Conservation (phyloP, 2,329 filamentous ascomycete species). For the Fusarium sp. region DNA sequence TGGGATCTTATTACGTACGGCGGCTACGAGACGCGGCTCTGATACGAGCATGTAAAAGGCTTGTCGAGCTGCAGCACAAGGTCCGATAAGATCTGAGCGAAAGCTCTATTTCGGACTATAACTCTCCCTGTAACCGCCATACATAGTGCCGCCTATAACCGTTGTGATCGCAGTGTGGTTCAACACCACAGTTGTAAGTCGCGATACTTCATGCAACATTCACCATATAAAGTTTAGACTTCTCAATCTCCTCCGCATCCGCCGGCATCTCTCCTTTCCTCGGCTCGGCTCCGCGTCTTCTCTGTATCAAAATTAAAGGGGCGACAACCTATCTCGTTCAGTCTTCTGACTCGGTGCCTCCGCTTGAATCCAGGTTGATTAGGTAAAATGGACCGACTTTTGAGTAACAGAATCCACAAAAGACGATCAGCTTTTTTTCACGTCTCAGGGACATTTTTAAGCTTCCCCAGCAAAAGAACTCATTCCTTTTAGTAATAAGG, state of each 20-base stretch:
- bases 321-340: slow-evolving; percentile 6
- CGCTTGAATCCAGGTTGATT: slow-evolving; percentile 25
- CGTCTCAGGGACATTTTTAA: background rate
- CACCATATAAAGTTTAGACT: slow-evolving; percentile 1
- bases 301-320: slow-evolving; percentile 14
- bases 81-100: background rate
- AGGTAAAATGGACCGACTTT: slow-evolving; percentile 43
- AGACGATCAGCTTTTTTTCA: slow-evolving; percentile 9
- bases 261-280: background rate
- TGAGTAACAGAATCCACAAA: slow-evolving; percentile 45
- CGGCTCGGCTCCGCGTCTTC: slow-evolving; percentile 1
- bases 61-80: background rate
- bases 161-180: background rate
- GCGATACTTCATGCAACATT: background rate
- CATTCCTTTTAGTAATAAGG: background rate
- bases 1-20: background rate
- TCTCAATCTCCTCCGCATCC: background rate
- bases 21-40: background rate
- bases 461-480: background rate
- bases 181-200: background rate
- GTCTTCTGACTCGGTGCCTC: slow-evolving; percentile 34
- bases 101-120: background rate
- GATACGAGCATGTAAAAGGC: background rate
- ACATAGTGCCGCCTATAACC: too few relatives aligned
- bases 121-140: background rate